phyloP scores from a whole-genome alignment of 2,329 filamentous ascomycete genomes.

The Aspergillus ibericus region DNA sequence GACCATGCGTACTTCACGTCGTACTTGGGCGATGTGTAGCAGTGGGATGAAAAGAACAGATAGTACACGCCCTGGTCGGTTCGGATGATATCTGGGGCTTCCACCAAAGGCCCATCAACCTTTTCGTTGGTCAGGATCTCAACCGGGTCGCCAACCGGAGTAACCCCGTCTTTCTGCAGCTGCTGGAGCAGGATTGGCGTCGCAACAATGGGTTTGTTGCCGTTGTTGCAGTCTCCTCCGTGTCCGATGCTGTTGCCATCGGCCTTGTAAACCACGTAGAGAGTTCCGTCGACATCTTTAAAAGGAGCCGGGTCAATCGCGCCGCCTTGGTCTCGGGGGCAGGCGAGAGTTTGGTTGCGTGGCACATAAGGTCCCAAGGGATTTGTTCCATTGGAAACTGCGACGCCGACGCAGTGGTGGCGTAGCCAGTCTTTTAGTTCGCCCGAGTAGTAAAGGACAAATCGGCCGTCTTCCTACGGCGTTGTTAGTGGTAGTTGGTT shows the following conservation, averaged over 20 bases:
- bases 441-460: conserved; percentile 61
- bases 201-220: conserved; percentile 31
- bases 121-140: conserved; percentile 62
- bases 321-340: conserved; percentile 54
- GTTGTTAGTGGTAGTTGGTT: not conserved
- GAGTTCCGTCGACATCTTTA: conserved; percentile 51
- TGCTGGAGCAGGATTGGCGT: conserved; percentile 42
- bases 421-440: conserved; percentile 38
- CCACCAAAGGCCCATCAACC: conserved; percentile 60
- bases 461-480: conserved; percentile 43
- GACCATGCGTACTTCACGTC: conserved; percentile 60
- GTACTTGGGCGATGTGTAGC: conserved; percentile 56
- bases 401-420: conserved; percentile 60
- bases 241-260: conserved; percentile 59
- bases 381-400: conserved; percentile 38
- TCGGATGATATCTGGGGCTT: conserved; percentile 56
- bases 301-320: conserved; percentile 64
- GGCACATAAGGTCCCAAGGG: conserved; percentile 50
- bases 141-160: conserved; percentile 50
- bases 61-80: conserved; percentile 49
- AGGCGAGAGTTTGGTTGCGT: conserved; percentile 50
- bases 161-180: conserved; percentile 49
- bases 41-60: conserved; percentile 62
- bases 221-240: conserved; percentile 47
- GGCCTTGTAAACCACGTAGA: conserved; percentile 64